Evolutionary conservation across 306 rosid species (phyloP).

Genomic region (Fragaria vesca): DNA sequence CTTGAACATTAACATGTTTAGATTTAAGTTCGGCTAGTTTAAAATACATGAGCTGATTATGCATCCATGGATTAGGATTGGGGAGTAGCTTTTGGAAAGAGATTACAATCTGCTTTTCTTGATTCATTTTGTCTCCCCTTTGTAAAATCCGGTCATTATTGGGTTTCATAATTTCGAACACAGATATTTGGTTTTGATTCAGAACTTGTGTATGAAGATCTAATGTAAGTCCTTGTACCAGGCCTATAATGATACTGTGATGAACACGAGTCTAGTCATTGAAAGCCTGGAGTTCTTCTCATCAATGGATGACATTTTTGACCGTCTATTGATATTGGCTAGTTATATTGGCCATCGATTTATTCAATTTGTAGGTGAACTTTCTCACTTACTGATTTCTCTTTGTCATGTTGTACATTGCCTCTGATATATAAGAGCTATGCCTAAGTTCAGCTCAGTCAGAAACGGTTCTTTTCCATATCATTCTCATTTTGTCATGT

Average conservation of each 20-base stretch:
- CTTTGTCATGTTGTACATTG: not conserved
- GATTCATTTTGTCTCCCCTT: not conserved
- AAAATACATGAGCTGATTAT: not conserved
- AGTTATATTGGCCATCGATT: conserved; percentile 46
- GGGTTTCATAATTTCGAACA: not conserved
- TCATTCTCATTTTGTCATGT: conserved; percentile 7
- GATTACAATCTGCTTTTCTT: not conserved
- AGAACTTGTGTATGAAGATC: conserved; percentile 3
- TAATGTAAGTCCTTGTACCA: conserved; percentile 31
- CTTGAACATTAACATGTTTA: not conserved
- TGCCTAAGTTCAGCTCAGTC: not conserved
- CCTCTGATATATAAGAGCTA: not conserved
- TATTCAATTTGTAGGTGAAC: conserved; percentile 51
- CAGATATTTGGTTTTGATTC: conserved; percentile 2
- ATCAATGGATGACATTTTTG: conserved; percentile 51
- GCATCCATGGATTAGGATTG: not conserved
- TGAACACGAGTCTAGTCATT: conserved; percentile 10
- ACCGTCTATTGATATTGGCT: conserved; percentile 47
- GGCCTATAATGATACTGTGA: conserved; percentile 39
- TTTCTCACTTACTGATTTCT: not conserved
- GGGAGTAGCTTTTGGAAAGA: not conserved
- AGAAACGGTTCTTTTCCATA: not conserved
- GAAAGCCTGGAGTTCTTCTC: conserved; percentile 29
- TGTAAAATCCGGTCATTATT: not conserved
- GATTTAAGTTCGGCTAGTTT: not conserved